phyloP scores from a whole-genome alignment of 371 early-diverging fungal species.

The Rhizomucor miehei region DNA sequence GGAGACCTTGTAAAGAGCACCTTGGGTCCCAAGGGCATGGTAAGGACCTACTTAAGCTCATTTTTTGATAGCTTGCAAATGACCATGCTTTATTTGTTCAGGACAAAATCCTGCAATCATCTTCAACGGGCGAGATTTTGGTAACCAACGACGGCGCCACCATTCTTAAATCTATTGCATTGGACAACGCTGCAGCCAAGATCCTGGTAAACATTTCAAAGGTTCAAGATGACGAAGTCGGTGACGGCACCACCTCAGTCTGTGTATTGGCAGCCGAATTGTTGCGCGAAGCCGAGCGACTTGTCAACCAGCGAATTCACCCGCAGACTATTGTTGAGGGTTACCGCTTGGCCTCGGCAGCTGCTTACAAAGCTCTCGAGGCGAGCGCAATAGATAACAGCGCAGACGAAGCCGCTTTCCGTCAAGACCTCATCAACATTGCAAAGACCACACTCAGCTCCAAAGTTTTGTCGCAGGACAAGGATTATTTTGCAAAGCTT shows the following conservation, averaged over 20 bases:
- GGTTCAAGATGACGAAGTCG: slow-evolving; percentile 99
- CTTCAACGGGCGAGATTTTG: slow-evolving; percentile 79
- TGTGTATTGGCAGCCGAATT: slow-evolving; percentile 98
- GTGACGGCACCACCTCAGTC: slow-evolving; percentile 99
- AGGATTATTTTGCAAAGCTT: slow-evolving; percentile 95
- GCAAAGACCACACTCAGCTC: slow-evolving; percentile 98
- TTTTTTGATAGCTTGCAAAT: slow-evolving; percentile 59
- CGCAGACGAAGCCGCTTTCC: slow-evolving; percentile 63
- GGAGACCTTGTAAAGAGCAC: slow-evolving; percentile 97
- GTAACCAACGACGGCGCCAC: slow-evolving; percentile 99
- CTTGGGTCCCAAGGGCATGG: slow-evolving; percentile 86
- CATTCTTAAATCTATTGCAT: slow-evolving; percentile 96
- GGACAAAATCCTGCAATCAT: slow-evolving; percentile 98
- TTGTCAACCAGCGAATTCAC: slow-evolving; percentile 94
- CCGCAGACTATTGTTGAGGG: slow-evolving; percentile 99
- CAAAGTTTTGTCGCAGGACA: slow-evolving; percentile 96
- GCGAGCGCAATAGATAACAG: slow-evolving; percentile 83
- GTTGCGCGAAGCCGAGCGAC: slow-evolving; percentile 94
- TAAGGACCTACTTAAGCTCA: slow-evolving; percentile 67
- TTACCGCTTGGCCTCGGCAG: slow-evolving; percentile 89
- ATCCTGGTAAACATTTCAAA: slow-evolving; percentile 98
- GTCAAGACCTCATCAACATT: slow-evolving; percentile 92
- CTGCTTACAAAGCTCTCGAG: slow-evolving; percentile 88
- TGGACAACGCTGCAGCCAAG: slow-evolving; percentile 99
- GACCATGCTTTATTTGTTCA: slow-evolving; percentile 22